These are phyloP conservation scores for Lepidium aucheri DNA, from an alignment of 345 rosid genomes.

Conservation along the genomic window DNA sequence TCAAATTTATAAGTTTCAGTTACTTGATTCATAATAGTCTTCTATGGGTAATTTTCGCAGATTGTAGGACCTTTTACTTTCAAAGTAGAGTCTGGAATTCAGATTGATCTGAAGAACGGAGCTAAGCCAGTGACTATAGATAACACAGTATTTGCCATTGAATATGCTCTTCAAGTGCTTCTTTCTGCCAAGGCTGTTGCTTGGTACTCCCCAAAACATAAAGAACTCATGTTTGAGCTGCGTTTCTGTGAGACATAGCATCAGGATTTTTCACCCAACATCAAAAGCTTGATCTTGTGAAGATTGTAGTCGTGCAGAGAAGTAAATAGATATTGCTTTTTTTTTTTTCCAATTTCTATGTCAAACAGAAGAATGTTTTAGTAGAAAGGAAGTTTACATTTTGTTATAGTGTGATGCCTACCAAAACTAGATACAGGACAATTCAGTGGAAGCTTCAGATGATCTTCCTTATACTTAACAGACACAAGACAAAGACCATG, in stretches of 20 bases:
- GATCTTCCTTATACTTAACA: conserved; percentile 57
- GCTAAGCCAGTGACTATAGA: conserved; percentile 32
- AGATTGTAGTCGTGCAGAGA: conserved; percentile 5
- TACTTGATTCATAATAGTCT: conserved; percentile 5
- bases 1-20: conserved; percentile 2
- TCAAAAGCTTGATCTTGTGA: background rate
- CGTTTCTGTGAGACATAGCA: conserved; percentile 60
- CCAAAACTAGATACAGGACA: conserved; percentile 66
- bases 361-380: conserved; percentile 1
- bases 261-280: background rate
- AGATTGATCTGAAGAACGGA: conserved; percentile 42
- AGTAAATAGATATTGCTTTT: conserved; percentile 2
- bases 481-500: conserved; percentile 75
- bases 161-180: conserved; percentile 83
- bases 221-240: conserved; percentile 84
- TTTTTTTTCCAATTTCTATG: background rate
- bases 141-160: conserved; percentile 70
- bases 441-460: conserved; percentile 51
- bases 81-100: conserved; percentile 66
- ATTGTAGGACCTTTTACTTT: conserved; percentile 87
- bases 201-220: conserved; percentile 81
- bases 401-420: conserved; percentile 46
- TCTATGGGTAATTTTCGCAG: conserved; percentile 35
- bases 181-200: conserved; percentile 87
- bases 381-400: conserved; percentile 65